Evolutionary conservation across 129 eudicot species (phyloP).

Genomic region (Flaveria brownii): DNA sequence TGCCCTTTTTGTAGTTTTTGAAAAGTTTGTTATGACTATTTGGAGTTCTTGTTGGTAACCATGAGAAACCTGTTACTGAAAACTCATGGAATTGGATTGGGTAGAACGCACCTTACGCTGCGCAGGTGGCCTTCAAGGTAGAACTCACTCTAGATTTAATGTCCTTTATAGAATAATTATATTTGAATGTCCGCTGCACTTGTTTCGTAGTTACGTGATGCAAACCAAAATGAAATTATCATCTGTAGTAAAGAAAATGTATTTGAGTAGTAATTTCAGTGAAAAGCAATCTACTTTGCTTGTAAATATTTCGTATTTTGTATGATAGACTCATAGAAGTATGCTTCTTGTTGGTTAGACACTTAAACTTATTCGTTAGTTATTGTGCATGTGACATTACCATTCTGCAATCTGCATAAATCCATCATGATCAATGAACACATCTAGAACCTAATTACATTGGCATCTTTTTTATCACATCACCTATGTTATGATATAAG

Average conservation of each 20-base stretch:
- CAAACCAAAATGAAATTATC: too few species aligned
- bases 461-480: neutral
- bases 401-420: neutral
- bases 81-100: too few species aligned
- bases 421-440: neutral
- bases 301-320: neutral
- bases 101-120: too few species aligned
- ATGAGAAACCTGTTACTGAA: too few species aligned
- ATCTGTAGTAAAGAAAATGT: neutral
- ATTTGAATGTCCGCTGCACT: too few species aligned
- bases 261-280: neutral
- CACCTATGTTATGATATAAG: neutral
- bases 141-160: too few species aligned
- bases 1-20: too few species aligned
- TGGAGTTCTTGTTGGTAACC: too few species aligned
- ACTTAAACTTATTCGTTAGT: neutral
- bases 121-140: too few species aligned
- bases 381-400: neutral
- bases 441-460: neutral
- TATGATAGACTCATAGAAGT: neutral
- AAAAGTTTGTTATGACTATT: too few species aligned
- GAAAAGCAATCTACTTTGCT: neutral
- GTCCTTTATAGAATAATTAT: too few species aligned
- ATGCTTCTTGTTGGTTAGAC: neutral
- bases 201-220: neutral